These are phyloP conservation scores for Durotheca rogersii DNA, from an alignment of 495 filamentous ascomycete species.

Conservation along the genomic window DNA sequence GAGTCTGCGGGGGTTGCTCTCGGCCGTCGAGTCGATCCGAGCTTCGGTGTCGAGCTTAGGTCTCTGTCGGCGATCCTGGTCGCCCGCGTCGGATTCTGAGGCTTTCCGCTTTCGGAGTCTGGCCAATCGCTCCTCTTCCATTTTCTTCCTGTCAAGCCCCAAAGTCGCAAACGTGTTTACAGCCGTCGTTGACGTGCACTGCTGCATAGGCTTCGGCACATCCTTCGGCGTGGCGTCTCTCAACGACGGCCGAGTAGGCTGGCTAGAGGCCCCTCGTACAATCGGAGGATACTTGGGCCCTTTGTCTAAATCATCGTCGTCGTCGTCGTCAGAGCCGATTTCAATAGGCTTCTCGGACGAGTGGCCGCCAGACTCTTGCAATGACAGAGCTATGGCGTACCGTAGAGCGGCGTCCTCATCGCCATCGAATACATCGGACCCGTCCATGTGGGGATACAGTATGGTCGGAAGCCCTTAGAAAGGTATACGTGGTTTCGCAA, in stretches of 20 bases:
- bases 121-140: conserved; percentile 83
- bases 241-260: not conserved
- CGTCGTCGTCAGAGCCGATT: conserved; percentile 30
- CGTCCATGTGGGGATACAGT: conserved; percentile 16
- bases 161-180: conserved; percentile 30
- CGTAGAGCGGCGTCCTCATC: conserved; percentile 50
- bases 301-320: conserved; percentile 24
- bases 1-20: conserved; percentile 26
- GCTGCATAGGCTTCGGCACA: not conserved
- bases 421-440: conserved; percentile 21
- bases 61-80: conserved; percentile 27
- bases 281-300: conserved; percentile 14
- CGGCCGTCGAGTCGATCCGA: not conserved
- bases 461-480: not conserved
- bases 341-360: conserved; percentile 17
- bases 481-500: too few species aligned
- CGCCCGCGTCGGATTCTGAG: conserved; percentile 22
- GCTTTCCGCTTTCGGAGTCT: conserved; percentile 63
- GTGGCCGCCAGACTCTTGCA: conserved; percentile 34
- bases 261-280: not conserved
- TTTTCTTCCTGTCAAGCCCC: conserved; percentile 71
- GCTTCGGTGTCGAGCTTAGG: conserved; percentile 18
- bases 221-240: not conserved
- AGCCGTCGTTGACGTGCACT: not conserved
- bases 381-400: conserved; percentile 47